These are phyloP conservation scores for Acacia melanoxylon DNA, from an alignment of 306 rosid species.

Conservation along the genomic window DNA sequence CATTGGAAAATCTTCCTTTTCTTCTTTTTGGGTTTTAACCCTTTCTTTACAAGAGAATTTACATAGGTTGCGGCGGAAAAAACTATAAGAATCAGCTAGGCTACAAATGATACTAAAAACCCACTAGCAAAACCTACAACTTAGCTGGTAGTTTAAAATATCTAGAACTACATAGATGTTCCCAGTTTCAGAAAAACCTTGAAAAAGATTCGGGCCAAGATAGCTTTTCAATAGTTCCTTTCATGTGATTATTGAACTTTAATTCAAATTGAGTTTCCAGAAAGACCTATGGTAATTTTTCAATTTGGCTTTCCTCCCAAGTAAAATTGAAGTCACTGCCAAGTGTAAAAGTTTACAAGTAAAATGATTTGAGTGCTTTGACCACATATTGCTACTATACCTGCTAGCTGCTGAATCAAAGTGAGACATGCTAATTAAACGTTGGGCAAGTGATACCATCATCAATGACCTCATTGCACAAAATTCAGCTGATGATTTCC, in stretches of 20 bases:
- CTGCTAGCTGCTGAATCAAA: constrained; percentile 88
- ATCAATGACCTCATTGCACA: constrained; percentile 88
- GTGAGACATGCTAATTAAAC: constrained; percentile 82
- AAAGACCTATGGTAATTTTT: not conserved
- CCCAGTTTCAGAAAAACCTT: constrained; percentile 26
- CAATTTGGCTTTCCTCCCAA: not conserved
- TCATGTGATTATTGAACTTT: not conserved
- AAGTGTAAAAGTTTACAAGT: not conserved
- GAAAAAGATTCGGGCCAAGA: constrained; percentile 24
- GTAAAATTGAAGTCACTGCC: not conserved
- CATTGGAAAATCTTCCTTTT: not conserved
- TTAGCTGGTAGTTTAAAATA: constrained; percentile 19
- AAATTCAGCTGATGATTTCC: constrained; percentile 93
- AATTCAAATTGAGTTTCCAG: constrained; percentile 19
- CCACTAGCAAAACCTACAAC: constrained; percentile 32
- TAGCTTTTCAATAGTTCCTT: constrained; percentile 21
- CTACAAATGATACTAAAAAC: constrained; percentile 33
- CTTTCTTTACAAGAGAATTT: constrained; percentile 15
- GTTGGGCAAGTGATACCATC: constrained; percentile 97
- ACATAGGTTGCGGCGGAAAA: constrained; percentile 15
- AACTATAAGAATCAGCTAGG: constrained; percentile 11
- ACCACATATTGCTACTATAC: constrained; percentile 37
- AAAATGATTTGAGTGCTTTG: not conserved
- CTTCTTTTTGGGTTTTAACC: not conserved
- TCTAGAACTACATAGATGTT: constrained; percentile 17